These are phyloP conservation scores for Periglandula ipomoeae DNA, from an alignment of 2,329 filamentous ascomycete species.

Conservation along the genomic window DNA sequence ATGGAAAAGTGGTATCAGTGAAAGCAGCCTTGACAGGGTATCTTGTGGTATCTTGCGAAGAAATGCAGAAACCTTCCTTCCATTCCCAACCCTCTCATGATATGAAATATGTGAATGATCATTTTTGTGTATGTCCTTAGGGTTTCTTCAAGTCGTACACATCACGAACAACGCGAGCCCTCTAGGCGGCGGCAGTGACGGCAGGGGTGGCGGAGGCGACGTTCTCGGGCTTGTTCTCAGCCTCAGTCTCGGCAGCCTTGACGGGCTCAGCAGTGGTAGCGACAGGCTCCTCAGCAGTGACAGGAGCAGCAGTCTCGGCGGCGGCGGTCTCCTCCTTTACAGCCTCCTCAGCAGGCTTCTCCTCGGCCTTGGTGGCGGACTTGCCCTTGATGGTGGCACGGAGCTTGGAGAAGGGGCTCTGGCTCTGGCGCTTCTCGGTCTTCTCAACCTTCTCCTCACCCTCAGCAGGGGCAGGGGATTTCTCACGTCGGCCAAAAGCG, in stretches of 20 bases:
- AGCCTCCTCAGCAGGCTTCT: constrained; percentile 28
- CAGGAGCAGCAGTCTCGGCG: constrained; percentile 19
- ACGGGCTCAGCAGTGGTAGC: constrained; percentile 15
- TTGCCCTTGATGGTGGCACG: constrained; percentile 46
- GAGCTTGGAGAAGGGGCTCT: constrained; percentile 50
- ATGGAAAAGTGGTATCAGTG: constrained; percentile 32
- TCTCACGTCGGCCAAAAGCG: constrained; percentile 71
- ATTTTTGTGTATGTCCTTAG: constrained; percentile 12
- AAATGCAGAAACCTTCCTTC: constrained; percentile 45
- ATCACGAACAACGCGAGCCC: constrained; percentile 15
- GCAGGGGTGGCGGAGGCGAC: constrained; percentile 33
- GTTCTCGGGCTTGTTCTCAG: constrained; percentile 32
- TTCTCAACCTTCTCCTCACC: constrained; percentile 42
- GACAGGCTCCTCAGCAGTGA: constrained; percentile 18
- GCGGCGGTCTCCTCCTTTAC: constrained; percentile 22
- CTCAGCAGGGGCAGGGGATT: constrained; percentile 45
- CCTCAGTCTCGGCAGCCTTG: constrained; percentile 22
- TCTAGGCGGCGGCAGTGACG: constrained; percentile 45
- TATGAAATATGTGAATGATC: constrained; percentile 19
- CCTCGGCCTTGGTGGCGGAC: constrained; percentile 32
- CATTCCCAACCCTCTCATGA: constrained; percentile 36
- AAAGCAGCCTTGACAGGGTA: constrained; percentile 45
- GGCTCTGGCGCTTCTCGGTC: constrained; percentile 6
- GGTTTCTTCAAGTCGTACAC: constrained; percentile 16
- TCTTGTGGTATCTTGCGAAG: constrained; percentile 39